Conservation (phyloP, 306 rosid genomes). For the Trichosanthes cucumerina region DNA sequence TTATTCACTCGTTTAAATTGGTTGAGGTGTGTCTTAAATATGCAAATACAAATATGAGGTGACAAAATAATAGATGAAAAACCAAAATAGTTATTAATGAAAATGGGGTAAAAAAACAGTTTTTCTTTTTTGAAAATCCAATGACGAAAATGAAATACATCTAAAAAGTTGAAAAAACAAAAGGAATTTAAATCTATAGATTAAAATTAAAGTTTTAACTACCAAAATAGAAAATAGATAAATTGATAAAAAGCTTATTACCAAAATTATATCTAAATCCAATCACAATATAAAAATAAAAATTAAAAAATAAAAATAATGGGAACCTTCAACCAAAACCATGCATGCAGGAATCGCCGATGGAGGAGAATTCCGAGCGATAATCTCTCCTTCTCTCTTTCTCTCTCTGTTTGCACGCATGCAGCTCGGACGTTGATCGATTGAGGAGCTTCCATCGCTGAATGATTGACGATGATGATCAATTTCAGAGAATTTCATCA, state of each 20-base stretch:
- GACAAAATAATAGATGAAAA: no score
- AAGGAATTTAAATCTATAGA: no score
- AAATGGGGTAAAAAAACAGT: no score
- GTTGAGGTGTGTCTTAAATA: no score
- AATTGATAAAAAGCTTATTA: not conserved
- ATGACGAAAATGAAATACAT: no score
- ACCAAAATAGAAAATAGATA: no score
- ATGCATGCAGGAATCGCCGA: conserved; percentile 8
- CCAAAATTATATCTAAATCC: not conserved
- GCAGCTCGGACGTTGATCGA: not conserved
- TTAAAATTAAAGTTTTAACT: no score
- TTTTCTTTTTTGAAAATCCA: no score
- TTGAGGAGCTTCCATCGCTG: not conserved
- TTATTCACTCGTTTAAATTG: no score
- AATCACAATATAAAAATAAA: not conserved
- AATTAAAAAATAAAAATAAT: not conserved
- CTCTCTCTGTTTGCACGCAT: not conserved
- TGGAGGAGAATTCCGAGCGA: conserved; percentile 3
- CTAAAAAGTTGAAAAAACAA: no score
- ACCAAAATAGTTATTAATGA: no score
- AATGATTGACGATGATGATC: conserved; percentile 3
- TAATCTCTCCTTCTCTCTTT: conserved; percentile 5
- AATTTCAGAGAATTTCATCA: conserved; percentile 1
- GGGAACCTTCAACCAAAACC: not conserved
- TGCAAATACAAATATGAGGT: no score